Conservation (phyloP, 805 yeast species). For the Myxozyma nipponensis region DNA sequence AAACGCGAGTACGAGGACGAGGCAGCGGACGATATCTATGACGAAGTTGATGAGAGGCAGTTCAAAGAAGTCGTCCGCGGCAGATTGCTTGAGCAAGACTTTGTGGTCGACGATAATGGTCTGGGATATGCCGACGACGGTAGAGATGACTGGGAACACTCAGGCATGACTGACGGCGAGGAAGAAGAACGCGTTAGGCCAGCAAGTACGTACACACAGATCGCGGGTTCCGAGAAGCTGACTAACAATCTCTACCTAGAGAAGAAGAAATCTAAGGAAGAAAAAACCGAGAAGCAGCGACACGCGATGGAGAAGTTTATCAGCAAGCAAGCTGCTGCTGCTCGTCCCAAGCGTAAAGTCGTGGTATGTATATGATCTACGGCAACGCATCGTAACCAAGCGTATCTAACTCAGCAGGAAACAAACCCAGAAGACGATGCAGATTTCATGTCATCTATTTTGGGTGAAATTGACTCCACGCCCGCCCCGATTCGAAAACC, state of each 20-base stretch:
- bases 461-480: constrained; percentile 49
- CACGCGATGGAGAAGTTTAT: constrained; percentile 20
- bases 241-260: constrained; percentile 3
- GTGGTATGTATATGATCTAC: constrained; percentile 5
- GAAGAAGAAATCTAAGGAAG: constrained; percentile 11
- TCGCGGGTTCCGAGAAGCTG: neutral
- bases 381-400: neutral
- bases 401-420: constrained; percentile 1
- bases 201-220: constrained; percentile 3
- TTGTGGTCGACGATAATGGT: constrained; percentile 91
- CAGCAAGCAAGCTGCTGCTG: constrained; percentile 4
- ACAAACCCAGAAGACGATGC: constrained; percentile 39
- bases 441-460: constrained; percentile 64
- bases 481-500: constrained; percentile 2
- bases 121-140: constrained; percentile 94
- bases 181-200: constrained; percentile 23
- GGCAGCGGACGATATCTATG: constrained; percentile 61
- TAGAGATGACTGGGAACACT: constrained; percentile 77
- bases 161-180: constrained; percentile 41
- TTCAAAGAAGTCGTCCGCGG: constrained; percentile 73
- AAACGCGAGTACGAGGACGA: constrained; percentile 35
- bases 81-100: constrained; percentile 81
- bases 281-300: constrained; percentile 9
- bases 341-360: constrained; percentile 3
- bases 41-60: constrained; percentile 78